phyloP scores from a whole-genome alignment of 441 rosid genomes.

The Gossypium gossypioides region DNA sequence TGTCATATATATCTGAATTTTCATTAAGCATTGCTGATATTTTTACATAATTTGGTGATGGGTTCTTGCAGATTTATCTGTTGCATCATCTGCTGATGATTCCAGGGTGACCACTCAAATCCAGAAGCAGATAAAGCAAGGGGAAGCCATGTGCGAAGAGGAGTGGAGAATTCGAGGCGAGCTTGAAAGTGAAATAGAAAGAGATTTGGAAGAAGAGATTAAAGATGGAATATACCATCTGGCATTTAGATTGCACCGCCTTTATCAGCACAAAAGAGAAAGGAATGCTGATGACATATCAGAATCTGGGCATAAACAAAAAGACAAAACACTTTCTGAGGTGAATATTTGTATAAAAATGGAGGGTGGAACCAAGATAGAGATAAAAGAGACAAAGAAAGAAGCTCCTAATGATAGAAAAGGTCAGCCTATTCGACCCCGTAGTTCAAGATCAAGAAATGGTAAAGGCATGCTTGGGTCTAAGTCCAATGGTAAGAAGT shows the following conservation, averaged over 20 bases:
- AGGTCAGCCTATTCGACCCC: constrained; percentile 1
- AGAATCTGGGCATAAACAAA: background rate
- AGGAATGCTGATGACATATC: constrained; percentile 23
- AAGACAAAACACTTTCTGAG: constrained; percentile 33
- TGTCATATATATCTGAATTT: background rate
- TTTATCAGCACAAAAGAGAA: constrained; percentile 48
- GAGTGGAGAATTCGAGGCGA: constrained; percentile 52
- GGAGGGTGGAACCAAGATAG: constrained; percentile 59
- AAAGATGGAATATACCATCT: constrained; percentile 62
- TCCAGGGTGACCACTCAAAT: background rate
- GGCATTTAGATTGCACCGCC: constrained; percentile 52
- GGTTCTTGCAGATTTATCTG: constrained; percentile 17
- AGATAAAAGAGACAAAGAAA: constrained; percentile 51
- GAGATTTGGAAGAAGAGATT: constrained; percentile 62
- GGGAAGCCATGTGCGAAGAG: constrained; percentile 25
- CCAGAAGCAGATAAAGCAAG: background rate
- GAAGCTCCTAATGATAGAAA: constrained; percentile 17
- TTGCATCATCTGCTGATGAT: background rate
- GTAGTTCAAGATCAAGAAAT: constrained; percentile 5
- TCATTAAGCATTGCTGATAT: background rate
- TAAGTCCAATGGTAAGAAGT: constrained; percentile 21
- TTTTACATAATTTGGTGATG: background rate
- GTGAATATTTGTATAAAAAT: constrained; percentile 54
- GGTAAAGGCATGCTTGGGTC: background rate
- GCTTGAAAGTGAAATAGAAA: constrained; percentile 61